Base-by-base conservation (phyloP, 495 filamentous ascomycete genomes). In the Cercophora samala region DNA sequence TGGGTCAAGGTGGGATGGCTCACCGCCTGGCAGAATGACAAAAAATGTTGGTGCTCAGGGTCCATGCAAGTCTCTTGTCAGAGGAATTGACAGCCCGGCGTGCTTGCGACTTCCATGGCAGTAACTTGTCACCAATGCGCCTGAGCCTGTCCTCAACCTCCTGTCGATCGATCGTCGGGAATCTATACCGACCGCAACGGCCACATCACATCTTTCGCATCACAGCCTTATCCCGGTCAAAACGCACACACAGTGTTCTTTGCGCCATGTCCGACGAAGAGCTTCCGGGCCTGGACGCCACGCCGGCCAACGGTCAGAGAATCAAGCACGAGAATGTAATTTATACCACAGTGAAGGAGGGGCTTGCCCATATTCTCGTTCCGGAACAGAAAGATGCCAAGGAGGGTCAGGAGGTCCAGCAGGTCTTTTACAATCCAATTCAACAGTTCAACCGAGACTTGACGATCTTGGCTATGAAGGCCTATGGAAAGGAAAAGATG, bases 381-480 rank as follows among this genome's bases (percentile, higher is more conserved):
- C 79, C 81, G n/a, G 72, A 74, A 62, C 68, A 71, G 26, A 70
- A 74, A 9, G 67, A 70, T 19, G 75, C 62, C 11, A 74, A 70
- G 32, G 72, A 75, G n/a, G 70, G 76, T 54, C 75, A 81, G 63
- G 76, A 78, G 46, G 79, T 80, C 51, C 92, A 97, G 74, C 85
- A 88, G 29, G 96, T 99, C 25, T 99, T 99, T 75, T 99, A 99
- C 81, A 99, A 99, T 69, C 94, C 95, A 0, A 96, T 99, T 54
- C 96, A 98, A 74, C 96, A 98, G 76, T 99, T 97, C 82, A 99
- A 99, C 80, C 87, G 95, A 11, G 95, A 99, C 78, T 79, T 99
- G 70, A 97, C 91, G 72, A 90, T 97, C 32, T 84, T 98, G 22
- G 91, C 93, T 19, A 96, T 98, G 72, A 90, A 88, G 72, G 88